Evolutionary conservation across 1,284 basidiomycete genomes (phyloP), one percentile per base, ranked within the genome.

Genomic region (Macrocystidia cucumis): DNA sequence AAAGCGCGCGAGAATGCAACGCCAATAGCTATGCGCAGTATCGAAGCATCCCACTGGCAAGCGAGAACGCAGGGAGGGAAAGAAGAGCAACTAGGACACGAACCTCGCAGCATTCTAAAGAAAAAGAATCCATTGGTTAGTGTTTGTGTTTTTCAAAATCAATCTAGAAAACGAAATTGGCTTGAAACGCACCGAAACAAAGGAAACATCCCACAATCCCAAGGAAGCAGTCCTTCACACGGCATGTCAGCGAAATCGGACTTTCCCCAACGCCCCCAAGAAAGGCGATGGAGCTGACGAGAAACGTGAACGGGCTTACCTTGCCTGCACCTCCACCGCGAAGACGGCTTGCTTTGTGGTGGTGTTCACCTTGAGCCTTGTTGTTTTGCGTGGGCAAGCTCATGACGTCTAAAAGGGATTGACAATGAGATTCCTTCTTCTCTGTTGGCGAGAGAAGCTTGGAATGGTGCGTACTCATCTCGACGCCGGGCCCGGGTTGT

Each of bases 271-370:
- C 24, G 18, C 34, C 23, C 20, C 36, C 27, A 28, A 27, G 13
- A 8, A n/a, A n/a, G n/a, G n/a, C n/a, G n/a, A n/a, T n/a, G n/a
- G n/a, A n/a, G n/a, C n/a, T n/a, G n/a, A n/a, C n/a, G n/a, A n/a
- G n/a, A n/a, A n/a, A n/a, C n/a, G n/a, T n/a, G n/a, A n/a, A n/a
- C n/a, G 16, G 22, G 32, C 60, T 29, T 40, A 78, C 76, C 65
- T 68, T 75, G 16, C 51, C 74, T 19, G 70, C 76, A 35, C 77
- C 76, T 51, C 72, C 77, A 44, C 77, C 78, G 40, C 76, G 69
- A 35, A 78, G 51, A 38, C 77, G 67, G 32, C 63, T 62, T 4
- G 69, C 67, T 48, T 67, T 68, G 39, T 54, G 46, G 48, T 49
- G 38, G 34, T 29, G 34, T 18, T 44, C 39, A 13, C 44, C 36